Evolutionary conservation across 2,329 filamentous ascomycete genomes (phyloP).

Genomic region (Penicillium sp.): DNA sequence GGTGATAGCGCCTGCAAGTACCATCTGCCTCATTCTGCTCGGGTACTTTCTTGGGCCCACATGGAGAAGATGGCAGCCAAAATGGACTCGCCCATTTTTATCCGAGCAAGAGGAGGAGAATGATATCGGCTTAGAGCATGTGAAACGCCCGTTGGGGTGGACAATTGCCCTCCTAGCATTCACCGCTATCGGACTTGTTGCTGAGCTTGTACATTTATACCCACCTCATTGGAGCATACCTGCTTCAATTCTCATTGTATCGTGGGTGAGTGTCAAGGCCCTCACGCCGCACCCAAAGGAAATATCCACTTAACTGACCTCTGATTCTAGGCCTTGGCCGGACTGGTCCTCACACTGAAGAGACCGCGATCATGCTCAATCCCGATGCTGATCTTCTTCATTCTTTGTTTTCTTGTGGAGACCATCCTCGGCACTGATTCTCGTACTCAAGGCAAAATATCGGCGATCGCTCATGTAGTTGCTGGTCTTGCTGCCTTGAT

Average conservation of each 20-base stretch:
- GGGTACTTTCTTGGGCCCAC: conserved; percentile 25
- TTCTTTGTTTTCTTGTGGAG: conserved; percentile 29
- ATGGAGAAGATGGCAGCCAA: conserved; percentile 32
- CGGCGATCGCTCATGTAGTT: conserved; percentile 20
- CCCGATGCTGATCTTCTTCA: conserved; percentile 34
- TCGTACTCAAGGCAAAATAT: conserved; percentile 4
- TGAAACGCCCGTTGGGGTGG: conserved; percentile 28
- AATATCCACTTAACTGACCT: conserved; percentile 7
- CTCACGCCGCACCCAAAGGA: too few species aligned
- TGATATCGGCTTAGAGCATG: conserved; percentile 29
- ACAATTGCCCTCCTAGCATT: conserved; percentile 34
- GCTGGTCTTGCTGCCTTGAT: conserved; percentile 39
- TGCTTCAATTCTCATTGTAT: conserved; percentile 26
- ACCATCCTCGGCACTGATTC: conserved; percentile 27
- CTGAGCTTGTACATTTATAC: conserved; percentile 27
- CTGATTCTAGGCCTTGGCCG: conserved; percentile 27
- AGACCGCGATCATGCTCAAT: conserved; percentile 40
- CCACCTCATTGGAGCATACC: conserved; percentile 11
- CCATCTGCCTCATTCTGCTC: conserved; percentile 23
- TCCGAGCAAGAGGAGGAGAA: conserved; percentile 33
- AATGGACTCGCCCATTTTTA: conserved; percentile 50
- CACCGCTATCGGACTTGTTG: conserved; percentile 33
- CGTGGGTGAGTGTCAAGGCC: conserved; percentile 31
- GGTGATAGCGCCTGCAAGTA: conserved; percentile 23
- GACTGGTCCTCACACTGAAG: conserved; percentile 32